These are phyloP conservation scores for Hypoxylon sp. DNA, from an alignment of 2,329 filamentous ascomycete genomes.

Conservation along the genomic window DNA sequence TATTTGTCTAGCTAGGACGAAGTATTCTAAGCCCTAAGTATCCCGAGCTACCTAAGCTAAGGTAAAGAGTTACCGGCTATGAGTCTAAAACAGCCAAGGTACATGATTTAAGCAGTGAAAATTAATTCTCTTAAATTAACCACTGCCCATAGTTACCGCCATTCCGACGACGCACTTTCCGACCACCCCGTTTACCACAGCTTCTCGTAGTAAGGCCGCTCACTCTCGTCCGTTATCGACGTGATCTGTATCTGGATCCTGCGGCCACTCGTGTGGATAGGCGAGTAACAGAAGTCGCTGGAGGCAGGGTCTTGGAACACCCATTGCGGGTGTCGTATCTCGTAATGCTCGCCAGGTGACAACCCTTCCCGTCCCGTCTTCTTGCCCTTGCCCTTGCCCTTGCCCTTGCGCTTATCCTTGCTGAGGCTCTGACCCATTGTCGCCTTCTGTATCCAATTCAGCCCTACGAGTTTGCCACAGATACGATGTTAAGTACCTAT, in stretches of 20 bases:
- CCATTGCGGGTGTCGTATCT: conserved; percentile 1
- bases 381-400: background rate
- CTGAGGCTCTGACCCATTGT: conserved; percentile 20
- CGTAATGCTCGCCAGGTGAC: background rate
- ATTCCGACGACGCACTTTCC: background rate
- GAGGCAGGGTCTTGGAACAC: background rate
- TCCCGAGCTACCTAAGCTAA: background rate
- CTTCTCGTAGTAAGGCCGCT: background rate
- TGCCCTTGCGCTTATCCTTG: background rate
- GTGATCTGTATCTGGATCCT: background rate
- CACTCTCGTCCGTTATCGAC: conserved; percentile 1
- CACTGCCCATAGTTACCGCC: conserved; percentile 36
- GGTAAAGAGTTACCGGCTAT: background rate
- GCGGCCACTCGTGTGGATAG: conserved; percentile 1
- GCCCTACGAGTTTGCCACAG: background rate
- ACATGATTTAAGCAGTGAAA: background rate
- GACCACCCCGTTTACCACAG: background rate
- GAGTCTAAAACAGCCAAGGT: background rate
- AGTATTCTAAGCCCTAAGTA: background rate
- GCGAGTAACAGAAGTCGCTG: conserved; percentile 17
- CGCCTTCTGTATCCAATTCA: background rate
- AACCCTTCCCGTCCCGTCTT: background rate
- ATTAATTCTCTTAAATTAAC: background rate
- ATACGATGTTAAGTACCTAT: background rate
- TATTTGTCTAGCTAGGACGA: background rate